Evolutionary conservation across 108 stramenopile genomes (phyloP).

Genomic region (Thalassiosira profunda): DNA sequence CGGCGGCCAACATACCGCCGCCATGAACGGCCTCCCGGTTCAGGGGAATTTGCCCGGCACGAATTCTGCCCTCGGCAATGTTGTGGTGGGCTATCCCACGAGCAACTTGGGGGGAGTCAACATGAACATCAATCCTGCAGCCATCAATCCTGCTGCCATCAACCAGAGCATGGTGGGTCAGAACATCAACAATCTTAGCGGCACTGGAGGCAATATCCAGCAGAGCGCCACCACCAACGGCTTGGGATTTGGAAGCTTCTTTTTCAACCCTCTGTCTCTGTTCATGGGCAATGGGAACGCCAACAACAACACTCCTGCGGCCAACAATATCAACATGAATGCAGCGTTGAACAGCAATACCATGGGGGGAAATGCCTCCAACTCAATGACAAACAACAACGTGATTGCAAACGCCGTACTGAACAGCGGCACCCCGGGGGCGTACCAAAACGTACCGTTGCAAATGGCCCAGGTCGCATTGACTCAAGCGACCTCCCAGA

Average conservation of each 20-base stretch:
- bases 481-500: no score
- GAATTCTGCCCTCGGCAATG: background rate
- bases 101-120: background rate
- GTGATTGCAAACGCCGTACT: background rate
- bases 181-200: background rate
- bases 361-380: background rate
- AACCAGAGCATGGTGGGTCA: background rate
- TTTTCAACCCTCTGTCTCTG: conserved; percentile 21
- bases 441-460: background rate
- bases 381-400: background rate
- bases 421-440: background rate
- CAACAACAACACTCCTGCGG: background rate
- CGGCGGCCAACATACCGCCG: no score
- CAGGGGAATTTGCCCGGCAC: conserved; percentile 1
- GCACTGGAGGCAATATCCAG: background rate
- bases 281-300: background rate
- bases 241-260: conserved; percentile 13
- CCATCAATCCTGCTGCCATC: background rate
- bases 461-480: no score
- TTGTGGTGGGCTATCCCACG: background rate
- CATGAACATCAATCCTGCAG: background rate
- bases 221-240: background rate
- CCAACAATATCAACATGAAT: background rate
- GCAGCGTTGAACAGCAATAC: background rate
- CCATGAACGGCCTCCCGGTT: no score